Evolutionary conservation across 1,139 yeast genomes (phyloP), one percentile per base, ranked within the genome.

Genomic region (Zygosaccharomyces pseudobailii): DNA sequence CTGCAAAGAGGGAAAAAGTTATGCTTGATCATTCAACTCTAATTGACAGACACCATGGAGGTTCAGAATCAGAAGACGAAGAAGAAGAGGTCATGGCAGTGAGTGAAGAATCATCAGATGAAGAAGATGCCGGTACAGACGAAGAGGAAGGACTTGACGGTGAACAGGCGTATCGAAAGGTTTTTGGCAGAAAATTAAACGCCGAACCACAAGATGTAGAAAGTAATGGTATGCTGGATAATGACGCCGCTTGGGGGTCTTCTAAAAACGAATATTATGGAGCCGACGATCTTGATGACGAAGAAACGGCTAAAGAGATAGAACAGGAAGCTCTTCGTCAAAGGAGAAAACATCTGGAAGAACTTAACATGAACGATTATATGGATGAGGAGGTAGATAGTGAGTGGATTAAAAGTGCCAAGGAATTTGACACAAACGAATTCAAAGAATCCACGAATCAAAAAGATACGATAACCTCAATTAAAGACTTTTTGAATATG

Each of bases 241-340:
- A 75, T 32, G 83, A 75, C 28, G 74, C 73, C 49, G 85, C 85
- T 6, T 90, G 98, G 97, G 97, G 98, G 41, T 72, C 78, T 3
- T 76, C 80, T 25, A 75, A 76, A 52, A 76, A 78, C 54, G 83
- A 86, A 57, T 90, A 88, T 66, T 92, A 80, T 57, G 95, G 95
- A 48, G 97, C 94, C 31, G 90, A 83, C 59, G 83, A 78, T 30
- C 67, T 72, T 2, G 90, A 84, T 49, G 88, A 85, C 52, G 88
- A 83, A 35, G 96, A 84, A 51, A 85, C 82, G 40, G 87, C 87
- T 6, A 82, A 79, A 52, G 82, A 79, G 52, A 84, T 89, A 71
- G 92, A 94, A 48, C 82, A 82, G 56, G 97, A 92, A 69, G 97
- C 97, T 0, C 63, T 87, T 48, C 80, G 89, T 62, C 82, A 88